These are phyloP conservation scores for Blastocystis sp. DNA, from an alignment of 352 stramenopile species.

Conservation along the genomic window DNA sequence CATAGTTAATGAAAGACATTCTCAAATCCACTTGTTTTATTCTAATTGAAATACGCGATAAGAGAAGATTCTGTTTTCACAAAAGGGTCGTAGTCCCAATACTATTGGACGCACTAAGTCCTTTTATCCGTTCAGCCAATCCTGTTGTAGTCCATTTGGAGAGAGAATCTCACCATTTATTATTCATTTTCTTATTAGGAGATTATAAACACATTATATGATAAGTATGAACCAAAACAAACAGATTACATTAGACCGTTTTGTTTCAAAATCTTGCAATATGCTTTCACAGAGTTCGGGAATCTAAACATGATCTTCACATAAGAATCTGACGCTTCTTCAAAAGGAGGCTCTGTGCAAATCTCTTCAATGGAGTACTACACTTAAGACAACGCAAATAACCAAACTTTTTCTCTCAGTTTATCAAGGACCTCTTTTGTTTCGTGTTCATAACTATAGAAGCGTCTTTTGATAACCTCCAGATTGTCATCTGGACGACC, in stretches of 20 bases:
- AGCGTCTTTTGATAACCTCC: slow-evolving; percentile 55
- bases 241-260: slow-evolving; percentile 7
- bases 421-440: slow-evolving; percentile 33
- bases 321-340: slow-evolving; percentile 32
- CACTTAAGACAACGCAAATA: neutral
- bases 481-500: slow-evolving; percentile 42
- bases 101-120: too few relatives aligned
- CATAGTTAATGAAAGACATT: slow-evolving; percentile 49
- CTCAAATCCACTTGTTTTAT: neutral
- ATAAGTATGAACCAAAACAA: neutral
- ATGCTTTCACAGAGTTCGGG: slow-evolving; percentile 37
- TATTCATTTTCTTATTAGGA: too few relatives aligned
- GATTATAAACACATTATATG: too few relatives aligned
- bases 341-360: slow-evolving; percentile 58
- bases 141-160: too few relatives aligned
- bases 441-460: slow-evolving; percentile 62
- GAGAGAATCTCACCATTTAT: too few relatives aligned
- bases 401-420: slow-evolving; percentile 7
- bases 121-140: too few relatives aligned
- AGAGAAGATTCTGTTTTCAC: neutral
- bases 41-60: neutral
- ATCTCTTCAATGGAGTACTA: slow-evolving; percentile 60
- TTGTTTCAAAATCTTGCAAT: slow-evolving; percentile 3
- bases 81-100: too few relatives aligned
- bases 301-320: neutral